Conservation (phyloP, 768 basidiomycete species). For the Cystofilobasidium macerans region DNA sequence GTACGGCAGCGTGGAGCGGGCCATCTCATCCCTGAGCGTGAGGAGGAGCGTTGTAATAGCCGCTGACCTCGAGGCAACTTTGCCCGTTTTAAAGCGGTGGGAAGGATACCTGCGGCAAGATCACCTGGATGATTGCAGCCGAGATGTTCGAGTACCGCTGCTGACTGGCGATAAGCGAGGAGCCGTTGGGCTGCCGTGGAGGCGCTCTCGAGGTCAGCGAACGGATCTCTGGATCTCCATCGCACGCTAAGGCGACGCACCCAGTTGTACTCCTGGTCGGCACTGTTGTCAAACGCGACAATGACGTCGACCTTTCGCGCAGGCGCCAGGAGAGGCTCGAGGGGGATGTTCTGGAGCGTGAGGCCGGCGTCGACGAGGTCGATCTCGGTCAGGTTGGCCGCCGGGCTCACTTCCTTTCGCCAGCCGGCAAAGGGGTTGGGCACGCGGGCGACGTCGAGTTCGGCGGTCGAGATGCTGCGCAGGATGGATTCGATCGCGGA, state of each 20-base stretch:
- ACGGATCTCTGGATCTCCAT: no score
- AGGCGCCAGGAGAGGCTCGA: conserved; percentile 59
- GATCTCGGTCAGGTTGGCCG: conserved; percentile 30
- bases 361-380: conserved; percentile 38
- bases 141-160: conserved; percentile 3
- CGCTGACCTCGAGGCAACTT: no score
- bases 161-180: not conserved
- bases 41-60: no score
- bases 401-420: conserved; percentile 32
- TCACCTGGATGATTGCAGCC: conserved; percentile 34
- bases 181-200: conserved; percentile 19
- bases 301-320: conserved; percentile 60
- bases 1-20: no score
- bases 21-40: no score
- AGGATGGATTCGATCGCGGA: conserved; percentile 32
- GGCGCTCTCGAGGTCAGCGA: no score
- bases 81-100: no score
- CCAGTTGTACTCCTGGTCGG: conserved; percentile 44
- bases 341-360: conserved; percentile 31
- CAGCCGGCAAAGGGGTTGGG: conserved; percentile 37
- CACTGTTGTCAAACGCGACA: conserved; percentile 56
- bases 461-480: conserved; percentile 28
- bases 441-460: conserved; percentile 36
- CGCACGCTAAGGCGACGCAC: no score
- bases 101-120: no score